Base-by-base conservation (phyloP, 495 filamentous ascomycete species). In the Tuber microsphaerosporum region DNA sequence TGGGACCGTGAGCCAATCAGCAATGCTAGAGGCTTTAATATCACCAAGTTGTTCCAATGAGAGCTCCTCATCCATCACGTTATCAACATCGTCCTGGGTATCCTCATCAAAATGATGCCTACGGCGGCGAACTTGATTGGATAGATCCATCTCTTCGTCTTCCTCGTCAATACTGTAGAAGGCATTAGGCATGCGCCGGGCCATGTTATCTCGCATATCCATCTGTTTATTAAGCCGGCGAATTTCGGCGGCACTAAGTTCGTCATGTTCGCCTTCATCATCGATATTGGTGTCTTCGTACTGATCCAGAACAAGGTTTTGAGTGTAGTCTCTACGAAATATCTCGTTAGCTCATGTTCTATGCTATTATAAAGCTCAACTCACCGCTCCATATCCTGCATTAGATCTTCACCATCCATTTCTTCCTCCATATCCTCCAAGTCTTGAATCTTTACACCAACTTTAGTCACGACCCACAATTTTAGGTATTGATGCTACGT, bases 351-450 rank as follows among this genome's bases (percentile, higher is more conserved):
- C 37, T 34, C 39, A 39, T 75, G 48, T 48, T 26, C 22, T 34
- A 5, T 68, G 22, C 48, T 39, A 51, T 22, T 16, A 10, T 7
- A 45, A 71, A 31, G 76, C n/a, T 17, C 20, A 51, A 65, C 41
- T 70, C 12, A 78, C 79, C 74, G 73, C 34, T 83, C 82, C 76
- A 81, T 74, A 22, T 76, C 77, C 44, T 74, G 76, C 88, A 84
- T 86, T 41, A 99, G 88, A 85, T 99, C 94, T 79, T 97, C 97
- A 26, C 92, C 92, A 69, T 91, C 92, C 80, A 95, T 92, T 81
- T 98, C 95, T 83, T 98, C 96, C 17, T 94, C 96, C 89, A 94
- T 89, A 84, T 99, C 96, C 79, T 98, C 96, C 69, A 93, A 88
- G 80, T 99, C 96, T 74, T 45, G 34, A 69, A 82, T 73, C 77